phyloP scores from a whole-genome alignment of 2,329 filamentous ascomycete species.

The Calonectria henricotiae region DNA sequence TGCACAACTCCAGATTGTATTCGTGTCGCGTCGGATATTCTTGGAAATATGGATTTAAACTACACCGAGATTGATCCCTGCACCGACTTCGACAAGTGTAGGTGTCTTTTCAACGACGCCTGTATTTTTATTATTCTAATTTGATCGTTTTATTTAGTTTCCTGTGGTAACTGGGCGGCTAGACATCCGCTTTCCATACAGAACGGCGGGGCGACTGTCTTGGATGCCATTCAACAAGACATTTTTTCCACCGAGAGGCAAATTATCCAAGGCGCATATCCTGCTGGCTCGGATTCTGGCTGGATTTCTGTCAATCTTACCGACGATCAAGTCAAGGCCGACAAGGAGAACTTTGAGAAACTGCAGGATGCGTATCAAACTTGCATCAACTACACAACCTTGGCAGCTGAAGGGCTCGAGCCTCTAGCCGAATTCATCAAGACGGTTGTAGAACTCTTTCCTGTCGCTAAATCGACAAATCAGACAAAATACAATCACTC shows the following conservation, averaged over 20 bases:
- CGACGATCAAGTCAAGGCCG: slow-evolving; percentile 61
- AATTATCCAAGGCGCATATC: slow-evolving; percentile 65
- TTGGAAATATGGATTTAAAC: slow-evolving; percentile 56
- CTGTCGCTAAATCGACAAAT: not conserved
- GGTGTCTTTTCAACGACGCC: slow-evolving; percentile 56
- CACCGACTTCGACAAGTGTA: slow-evolving; percentile 76
- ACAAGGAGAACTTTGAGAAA: slow-evolving; percentile 77
- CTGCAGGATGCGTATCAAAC: slow-evolving; percentile 76
- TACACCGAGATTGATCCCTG: slow-evolving; percentile 79
- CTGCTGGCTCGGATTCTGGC: slow-evolving; percentile 65
- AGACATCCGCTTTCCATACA: not conserved
- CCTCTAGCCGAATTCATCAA: slow-evolving; percentile 73
- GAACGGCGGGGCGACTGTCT: not conserved
- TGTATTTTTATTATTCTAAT: not conserved
- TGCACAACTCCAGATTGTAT: slow-evolving; percentile 53
- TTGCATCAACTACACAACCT: slow-evolving; percentile 75
- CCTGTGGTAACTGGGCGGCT: slow-evolving; percentile 74
- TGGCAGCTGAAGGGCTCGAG: slow-evolving; percentile 70
- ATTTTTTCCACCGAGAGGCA: slow-evolving; percentile 44
- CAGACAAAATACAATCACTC: slow-evolving; percentile 4
- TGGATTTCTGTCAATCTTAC: slow-evolving; percentile 40
- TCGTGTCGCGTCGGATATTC: slow-evolving; percentile 55
- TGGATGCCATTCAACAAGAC: not conserved
- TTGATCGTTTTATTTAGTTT: not conserved
- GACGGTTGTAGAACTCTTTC: slow-evolving; percentile 36